phyloP scores from a whole-genome alignment of 2,329 filamentous ascomycete genomes.

The Trichoderma semiorbis region DNA sequence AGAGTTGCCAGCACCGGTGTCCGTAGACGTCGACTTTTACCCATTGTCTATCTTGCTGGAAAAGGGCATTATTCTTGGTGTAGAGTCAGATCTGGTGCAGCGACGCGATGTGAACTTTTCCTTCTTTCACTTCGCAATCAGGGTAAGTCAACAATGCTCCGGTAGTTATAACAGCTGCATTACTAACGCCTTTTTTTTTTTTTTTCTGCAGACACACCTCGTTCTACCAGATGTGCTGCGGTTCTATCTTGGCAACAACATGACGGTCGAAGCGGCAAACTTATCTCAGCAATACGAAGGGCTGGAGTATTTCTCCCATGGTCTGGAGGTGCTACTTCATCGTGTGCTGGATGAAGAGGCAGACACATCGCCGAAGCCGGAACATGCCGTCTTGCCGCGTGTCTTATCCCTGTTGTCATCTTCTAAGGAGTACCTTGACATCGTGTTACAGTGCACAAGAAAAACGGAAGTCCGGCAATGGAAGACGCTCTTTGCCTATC shows the following conservation, averaged over 20 bases:
- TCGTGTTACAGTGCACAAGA: conserved; percentile 92
- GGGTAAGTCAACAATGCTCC: conserved; percentile 55
- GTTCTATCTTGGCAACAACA: conserved; percentile 71
- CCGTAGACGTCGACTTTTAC: conserved; percentile 89
- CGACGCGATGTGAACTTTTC: conserved; percentile 88
- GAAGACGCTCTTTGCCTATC: conserved; percentile 86
- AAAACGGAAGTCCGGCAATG: conserved; percentile 96
- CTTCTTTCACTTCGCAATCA: conserved; percentile 80
- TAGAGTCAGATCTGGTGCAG: conserved; percentile 92
- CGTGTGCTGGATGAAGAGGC: conserved; percentile 94
- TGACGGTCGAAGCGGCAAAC: conserved; percentile 74
- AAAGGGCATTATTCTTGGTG: conserved; percentile 84
- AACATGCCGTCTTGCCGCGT: conserved; percentile 61
- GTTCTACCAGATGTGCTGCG: conserved; percentile 87
- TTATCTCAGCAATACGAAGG: conserved; percentile 82
- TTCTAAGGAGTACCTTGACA: conserved; percentile 84
- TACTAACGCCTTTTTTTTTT: neutral
- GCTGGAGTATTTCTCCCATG: conserved; percentile 89
- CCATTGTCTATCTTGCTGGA: conserved; percentile 82
- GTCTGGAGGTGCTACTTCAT: conserved; percentile 86
- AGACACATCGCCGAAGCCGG: conserved; percentile 62
- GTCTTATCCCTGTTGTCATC: conserved; percentile 65
- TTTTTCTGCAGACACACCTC: conserved; percentile 67
- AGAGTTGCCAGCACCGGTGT: conserved; percentile 71
- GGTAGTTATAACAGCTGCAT: neutral